Evolutionary conservation across 345 rosid species (phyloP).

Genomic region (Draba incana): DNA sequence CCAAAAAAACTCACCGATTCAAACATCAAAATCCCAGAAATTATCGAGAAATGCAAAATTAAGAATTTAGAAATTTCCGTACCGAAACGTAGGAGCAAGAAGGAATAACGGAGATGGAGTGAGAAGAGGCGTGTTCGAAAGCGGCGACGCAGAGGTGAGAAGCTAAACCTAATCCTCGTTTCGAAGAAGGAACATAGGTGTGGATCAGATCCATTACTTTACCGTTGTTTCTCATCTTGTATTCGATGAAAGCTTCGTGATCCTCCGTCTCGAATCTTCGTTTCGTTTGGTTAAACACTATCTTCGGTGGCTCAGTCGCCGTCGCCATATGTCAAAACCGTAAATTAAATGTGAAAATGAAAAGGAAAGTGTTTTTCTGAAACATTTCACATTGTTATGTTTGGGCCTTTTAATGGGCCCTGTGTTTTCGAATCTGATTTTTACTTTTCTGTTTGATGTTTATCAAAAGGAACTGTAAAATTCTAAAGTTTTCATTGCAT

Average conservation of each 20-base stretch:
- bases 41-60: background rate
- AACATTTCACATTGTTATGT: background rate
- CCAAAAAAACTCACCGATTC: background rate
- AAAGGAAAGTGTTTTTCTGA: background rate
- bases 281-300: constrained; percentile 58
- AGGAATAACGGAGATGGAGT: constrained; percentile 69
- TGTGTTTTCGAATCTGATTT: no score
- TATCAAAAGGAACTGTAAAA: no score
- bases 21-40: background rate
- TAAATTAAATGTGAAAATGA: background rate
- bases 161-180: constrained; percentile 86
- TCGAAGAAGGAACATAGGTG: constrained; percentile 77
- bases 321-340: background rate
- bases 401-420: constrained; percentile 29
- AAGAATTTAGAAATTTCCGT: background rate
- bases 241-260: constrained; percentile 70
- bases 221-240: constrained; percentile 57
- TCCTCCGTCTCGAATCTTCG: constrained; percentile 87
- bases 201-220: constrained; percentile 77
- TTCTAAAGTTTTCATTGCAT: no score
- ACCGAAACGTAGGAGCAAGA: constrained; percentile 90
- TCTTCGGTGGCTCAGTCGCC: constrained; percentile 52
- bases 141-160: constrained; percentile 82
- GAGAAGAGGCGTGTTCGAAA: constrained; percentile 67
- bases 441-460: no score